Conservation (phyloP, 106 monocot genomes). For the Allium sativum region DNA sequence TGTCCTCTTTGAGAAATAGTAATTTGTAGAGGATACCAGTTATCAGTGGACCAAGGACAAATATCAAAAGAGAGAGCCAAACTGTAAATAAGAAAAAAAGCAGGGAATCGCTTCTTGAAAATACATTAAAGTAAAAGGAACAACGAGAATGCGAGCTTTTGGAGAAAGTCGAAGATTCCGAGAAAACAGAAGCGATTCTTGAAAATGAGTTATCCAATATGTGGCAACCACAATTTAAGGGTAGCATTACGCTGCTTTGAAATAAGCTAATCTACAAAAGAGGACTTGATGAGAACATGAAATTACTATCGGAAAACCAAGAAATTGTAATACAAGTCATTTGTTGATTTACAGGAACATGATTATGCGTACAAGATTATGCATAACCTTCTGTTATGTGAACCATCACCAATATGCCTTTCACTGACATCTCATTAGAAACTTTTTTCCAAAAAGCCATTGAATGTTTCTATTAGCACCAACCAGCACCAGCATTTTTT, state of each 20-base stretch:
- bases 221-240: too few relatives aligned
- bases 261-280: conserved; percentile 81
- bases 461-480: too few relatives aligned
- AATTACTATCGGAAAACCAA: neutral
- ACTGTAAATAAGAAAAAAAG: conserved; percentile 22
- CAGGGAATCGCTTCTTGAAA: conserved; percentile 47
- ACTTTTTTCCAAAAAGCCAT: too few relatives aligned
- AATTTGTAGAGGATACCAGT: conserved; percentile 26
- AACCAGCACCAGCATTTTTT: too few relatives aligned
- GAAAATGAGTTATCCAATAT: conserved; percentile 91
- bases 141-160: conserved; percentile 63
- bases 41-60: conserved; percentile 18
- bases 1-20: conserved; percentile 31
- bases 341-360: too few relatives aligned
- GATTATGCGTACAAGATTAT: too few relatives aligned
- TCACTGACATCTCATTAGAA: too few relatives aligned
- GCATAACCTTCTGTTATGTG: too few relatives aligned
- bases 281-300: conserved; percentile 25
- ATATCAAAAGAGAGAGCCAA: conserved; percentile 29
- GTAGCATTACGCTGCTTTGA: conserved; percentile 95
- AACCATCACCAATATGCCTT: too few relatives aligned
- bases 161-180: conserved; percentile 65
- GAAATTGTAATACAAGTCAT: too few relatives aligned
- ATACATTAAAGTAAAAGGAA: conserved; percentile 51
- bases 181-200: conserved; percentile 61